Evolutionary conservation across 176 grass and related monocot genomes (phyloP), one percentile per base, ranked within the genome.

Genomic region (Eleusine indica): DNA sequence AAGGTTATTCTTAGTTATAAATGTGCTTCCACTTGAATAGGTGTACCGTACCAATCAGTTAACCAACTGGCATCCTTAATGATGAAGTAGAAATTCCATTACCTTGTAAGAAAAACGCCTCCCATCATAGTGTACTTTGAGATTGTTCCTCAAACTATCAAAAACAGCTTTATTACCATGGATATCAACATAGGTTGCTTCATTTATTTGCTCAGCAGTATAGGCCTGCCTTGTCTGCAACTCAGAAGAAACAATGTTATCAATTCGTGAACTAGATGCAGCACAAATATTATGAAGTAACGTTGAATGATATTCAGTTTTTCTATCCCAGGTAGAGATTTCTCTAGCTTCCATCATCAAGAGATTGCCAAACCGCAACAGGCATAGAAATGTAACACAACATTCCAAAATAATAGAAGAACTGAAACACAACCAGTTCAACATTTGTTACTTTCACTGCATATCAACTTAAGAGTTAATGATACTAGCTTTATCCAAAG

Each of bases 81-180:
- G n/a, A 14, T 30, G n/a, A 39, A 79, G 48, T 16, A 73, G 12
- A 38, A 16, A 77, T n/a, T 41, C 10, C 17, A 68, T 91, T 93
- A 95, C 96, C 96, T 99, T 99, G 84, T 96, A 99, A 21, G 93
- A 92, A 71, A 94, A 99, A 49, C 86, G 74, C 29, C 89, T 92
- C 83, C 91, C 93, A 73, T 96, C 91, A 84, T 89, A 99, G 22
- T 68, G 5, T 76, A 99, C 93, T 88, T 99, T 99, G 16, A 41
- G 86, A 62, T 99, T 99, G 46, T 96, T 96, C 57, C 84, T 94
- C 75, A 99, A 80, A 74, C 91, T 99, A 40, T 99, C 89, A 65
- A 90, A 92, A 29, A 99, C 85, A 61, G 79, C 87, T 43, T 94
- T 90, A 70, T 96, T 99, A 64, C 86, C 82, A 19, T 84, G 68